Conservation (phyloP, 2,329 filamentous ascomycete species). For the Chlorencoelia australis region DNA sequence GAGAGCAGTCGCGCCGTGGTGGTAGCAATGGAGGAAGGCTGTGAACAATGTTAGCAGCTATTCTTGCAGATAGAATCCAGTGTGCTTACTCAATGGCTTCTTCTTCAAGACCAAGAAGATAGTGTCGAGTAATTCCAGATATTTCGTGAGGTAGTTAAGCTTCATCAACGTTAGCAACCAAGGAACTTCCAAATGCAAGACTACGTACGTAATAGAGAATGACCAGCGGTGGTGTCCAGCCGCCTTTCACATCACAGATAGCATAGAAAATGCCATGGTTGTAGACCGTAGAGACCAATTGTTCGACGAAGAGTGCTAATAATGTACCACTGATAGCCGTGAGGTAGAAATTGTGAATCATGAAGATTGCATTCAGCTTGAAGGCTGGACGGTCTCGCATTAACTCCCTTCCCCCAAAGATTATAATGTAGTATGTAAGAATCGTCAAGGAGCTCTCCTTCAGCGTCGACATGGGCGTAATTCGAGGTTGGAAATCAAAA, state of each 20-base stretch:
- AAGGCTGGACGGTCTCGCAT: constrained; percentile 83
- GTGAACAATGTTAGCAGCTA: constrained; percentile 26
- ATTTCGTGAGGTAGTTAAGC: constrained; percentile 98
- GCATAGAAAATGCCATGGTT: constrained; percentile 78
- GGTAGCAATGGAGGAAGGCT: constrained; percentile 97
- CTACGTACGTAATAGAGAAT: constrained; percentile 87
- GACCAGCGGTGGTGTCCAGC: constrained; percentile 89
- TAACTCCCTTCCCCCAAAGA: constrained; percentile 83
- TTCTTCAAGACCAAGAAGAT: constrained; percentile 98
- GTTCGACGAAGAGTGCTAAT: constrained; percentile 79
- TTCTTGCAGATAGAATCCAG: background rate
- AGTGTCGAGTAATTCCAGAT: constrained; percentile 89
- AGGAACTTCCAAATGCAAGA: background rate
- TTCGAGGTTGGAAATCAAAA: constrained; percentile 71
- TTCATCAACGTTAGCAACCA: constrained; percentile 36
- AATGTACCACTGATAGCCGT: constrained; percentile 75
- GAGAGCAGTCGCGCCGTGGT: constrained; percentile 92
- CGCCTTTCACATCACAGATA: constrained; percentile 73
- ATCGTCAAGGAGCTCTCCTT: constrained; percentile 73
- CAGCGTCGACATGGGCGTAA: constrained; percentile 84
- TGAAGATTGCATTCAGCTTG: constrained; percentile 82
- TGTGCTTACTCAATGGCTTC: constrained; percentile 74
- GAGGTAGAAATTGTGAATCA: constrained; percentile 93
- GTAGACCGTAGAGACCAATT: constrained; percentile 74
- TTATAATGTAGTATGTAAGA: constrained; percentile 81